Base-by-base conservation (phyloP, 2,329 filamentous ascomycete genomes). In the Nothopassalora personata region DNA sequence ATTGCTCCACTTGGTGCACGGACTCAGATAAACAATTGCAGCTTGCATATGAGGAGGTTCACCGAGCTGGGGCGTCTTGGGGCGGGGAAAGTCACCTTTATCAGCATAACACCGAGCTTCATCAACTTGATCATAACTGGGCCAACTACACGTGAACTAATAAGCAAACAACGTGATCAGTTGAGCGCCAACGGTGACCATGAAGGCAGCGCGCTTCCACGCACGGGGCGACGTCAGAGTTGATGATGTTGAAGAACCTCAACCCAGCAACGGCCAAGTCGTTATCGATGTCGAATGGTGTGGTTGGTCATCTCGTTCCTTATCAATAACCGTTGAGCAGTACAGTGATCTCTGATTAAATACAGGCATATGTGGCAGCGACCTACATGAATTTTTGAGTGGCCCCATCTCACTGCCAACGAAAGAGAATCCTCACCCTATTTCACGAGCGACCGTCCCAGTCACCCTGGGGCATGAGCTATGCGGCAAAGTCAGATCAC, bases 161-260 rank as follows among this genome's bases (percentile, higher is more conserved):
- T 23, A 23, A 23, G 23, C 23, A 3, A 23, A 23, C 23, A 23
- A 23, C 23, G 23, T 23, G 23, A 23, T 23, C 23, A 23, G 23
- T 23, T 23, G 23, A 23, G 23, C 23, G 23, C 5, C 31, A 34
- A 9, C 7, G 7, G 11, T 34, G 7, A 11, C 31, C 7, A 70
- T 70, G 66, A 67, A 66, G 53, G 68, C 67, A 15, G 65, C 66
- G 15, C 57, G 66, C 54, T 70, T 66, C 59, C 62, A 70, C 52
- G 62, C 54, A 33, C 46, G 60, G n/a, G 54, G 54, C 31, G 67
- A 70, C 49, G 62, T 70, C 36, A 61, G 68, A 23, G 50, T 69
- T 47, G 66, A 70, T 15, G 59, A 66, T 43, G 64, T 69, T 46
- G 62, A 63, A 18, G 58, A 65, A 43, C 68, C 67, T 6, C 45